These are phyloP conservation scores for Blastomyces emzantsi DNA, from an alignment of 2,329 filamentous ascomycete genomes.

Conservation along the genomic window DNA sequence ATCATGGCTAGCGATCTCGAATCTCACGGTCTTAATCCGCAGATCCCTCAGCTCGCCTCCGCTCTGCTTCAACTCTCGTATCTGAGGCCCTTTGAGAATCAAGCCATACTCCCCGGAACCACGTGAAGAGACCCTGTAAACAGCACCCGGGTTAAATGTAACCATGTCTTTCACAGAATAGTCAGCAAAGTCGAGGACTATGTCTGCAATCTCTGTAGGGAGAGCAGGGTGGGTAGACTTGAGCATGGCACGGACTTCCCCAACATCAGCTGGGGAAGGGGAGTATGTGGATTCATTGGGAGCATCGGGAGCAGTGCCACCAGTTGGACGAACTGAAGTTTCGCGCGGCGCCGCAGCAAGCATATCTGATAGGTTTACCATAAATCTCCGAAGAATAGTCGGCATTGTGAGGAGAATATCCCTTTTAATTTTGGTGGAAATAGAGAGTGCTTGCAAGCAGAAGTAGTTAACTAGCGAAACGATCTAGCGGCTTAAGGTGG, in stretches of 20 bases:
- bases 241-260: not conserved
- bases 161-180: slow-evolving; percentile 4
- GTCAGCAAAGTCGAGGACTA: slow-evolving; percentile 6
- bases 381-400: not conserved
- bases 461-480: not conserved
- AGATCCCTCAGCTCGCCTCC: slow-evolving; percentile 7
- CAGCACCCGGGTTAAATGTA: not conserved
- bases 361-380: not conserved
- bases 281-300: not conserved
- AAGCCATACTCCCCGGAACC: not conserved
- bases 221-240: slow-evolving; percentile 5
- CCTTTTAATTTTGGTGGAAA: not conserved
- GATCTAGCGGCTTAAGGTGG: not conserved
- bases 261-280: slow-evolving; percentile 7
- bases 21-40: slow-evolving; percentile 3
- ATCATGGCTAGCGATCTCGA: slow-evolving; percentile 8
- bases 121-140: not conserved
- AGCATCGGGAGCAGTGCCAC: not conserved
- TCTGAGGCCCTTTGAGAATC: slow-evolving; percentile 3
- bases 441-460: not conserved
- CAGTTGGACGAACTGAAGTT: not conserved
- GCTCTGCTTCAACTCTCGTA: slow-evolving; percentile 3
- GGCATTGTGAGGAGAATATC: not conserved
- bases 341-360: not conserved
- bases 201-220: slow-evolving; percentile 9